Base-by-base conservation (phyloP, 352 stramenopile genomes). In the Thalassiosira livingstoniorum region DNA sequence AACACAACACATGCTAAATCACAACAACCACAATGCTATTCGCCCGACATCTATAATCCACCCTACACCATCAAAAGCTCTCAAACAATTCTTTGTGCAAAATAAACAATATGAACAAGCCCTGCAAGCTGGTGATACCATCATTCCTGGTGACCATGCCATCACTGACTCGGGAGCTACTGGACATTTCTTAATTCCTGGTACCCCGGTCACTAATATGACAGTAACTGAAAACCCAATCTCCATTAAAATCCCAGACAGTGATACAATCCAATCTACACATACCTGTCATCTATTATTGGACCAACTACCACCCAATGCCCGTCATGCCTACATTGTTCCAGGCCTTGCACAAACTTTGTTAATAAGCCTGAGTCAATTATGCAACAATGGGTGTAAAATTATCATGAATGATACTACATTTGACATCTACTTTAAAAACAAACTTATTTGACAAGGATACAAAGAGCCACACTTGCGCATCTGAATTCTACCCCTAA, bases 201-300 rank as follows among this genome's bases (percentile, higher is more conserved):
- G 42, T 23, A 31, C 71, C 4, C 71, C 58, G 13, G 43, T 63
- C 15, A 35, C 34, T 4, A 53, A 79, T 43, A 43, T 65, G 0
- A 11, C 37, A 23, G 7, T 27, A 23, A 34, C 57, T 5, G 25
- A 1, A 18, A 51, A 54, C 1, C 71, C 71, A 43, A 15, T 79
- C 7, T 53, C 23, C 0, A 58, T 71, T 23, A 27, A 29, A 18
- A 23, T 79, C 0, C 71, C 58, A 39, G 39, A 79, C 64, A 60
- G 71, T 18, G 25, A 53, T 2, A n/a, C 2, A 18, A 63, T 79
- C 35, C 18, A 55, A 32, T 80, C 73, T 23, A 80, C 73, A 43
- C 73, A 80, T 54, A 80, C 45, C 47, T 75, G 51, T 31, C n/a
- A 73, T 1, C 35, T 80, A 1, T 23, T 75, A 51, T 4, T 80